Evolutionary conservation across 495 filamentous ascomycete species (phyloP).

Genomic region (Chaetomium fimeti): DNA sequence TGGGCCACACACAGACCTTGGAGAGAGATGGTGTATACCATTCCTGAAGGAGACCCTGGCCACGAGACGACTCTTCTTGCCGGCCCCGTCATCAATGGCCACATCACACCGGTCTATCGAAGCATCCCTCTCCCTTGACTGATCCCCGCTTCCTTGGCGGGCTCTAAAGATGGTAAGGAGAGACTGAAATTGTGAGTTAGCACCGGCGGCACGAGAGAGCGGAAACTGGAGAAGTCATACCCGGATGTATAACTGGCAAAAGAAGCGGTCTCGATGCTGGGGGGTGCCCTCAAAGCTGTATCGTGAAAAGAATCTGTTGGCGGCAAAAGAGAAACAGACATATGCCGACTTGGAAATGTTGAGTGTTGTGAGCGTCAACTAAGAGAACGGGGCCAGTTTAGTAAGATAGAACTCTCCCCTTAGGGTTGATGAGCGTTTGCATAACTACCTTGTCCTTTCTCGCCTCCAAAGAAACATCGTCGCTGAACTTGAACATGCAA

Average conservation of each 20-base stretch:
- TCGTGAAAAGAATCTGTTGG: conserved; percentile 73
- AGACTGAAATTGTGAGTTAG: conserved; percentile 35
- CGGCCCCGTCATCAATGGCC: conserved; percentile 68
- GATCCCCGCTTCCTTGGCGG: conserved; percentile 39
- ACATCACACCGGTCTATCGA: conserved; percentile 87
- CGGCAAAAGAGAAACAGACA: conserved; percentile 72
- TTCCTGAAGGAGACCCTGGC: conserved; percentile 83
- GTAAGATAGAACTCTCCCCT: neutral
- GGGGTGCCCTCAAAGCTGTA: conserved; percentile 61
- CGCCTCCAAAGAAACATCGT: conserved; percentile 84
- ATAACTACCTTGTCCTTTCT: conserved; percentile 63
- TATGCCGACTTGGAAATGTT: conserved; percentile 95
- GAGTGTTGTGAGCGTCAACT: conserved; percentile 80
- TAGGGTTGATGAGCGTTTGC: too few species aligned
- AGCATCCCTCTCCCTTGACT: conserved; percentile 54
- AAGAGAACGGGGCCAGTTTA: neutral
- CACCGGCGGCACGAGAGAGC: neutral
- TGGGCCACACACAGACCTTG: too few species aligned
- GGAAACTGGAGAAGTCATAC: conserved; percentile 36
- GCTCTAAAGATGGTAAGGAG: conserved; percentile 47
- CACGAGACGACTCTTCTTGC: conserved; percentile 75
- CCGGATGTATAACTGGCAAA: conserved; percentile 47
- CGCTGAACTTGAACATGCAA: conserved; percentile 90
- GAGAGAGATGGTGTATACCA: conserved; percentile 49
- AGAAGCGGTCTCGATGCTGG: conserved; percentile 50